These are phyloP conservation scores for Pseudozyma tsukubaensis DNA, from an alignment of 1,284 basidiomycete genomes.

Conservation along the genomic window DNA sequence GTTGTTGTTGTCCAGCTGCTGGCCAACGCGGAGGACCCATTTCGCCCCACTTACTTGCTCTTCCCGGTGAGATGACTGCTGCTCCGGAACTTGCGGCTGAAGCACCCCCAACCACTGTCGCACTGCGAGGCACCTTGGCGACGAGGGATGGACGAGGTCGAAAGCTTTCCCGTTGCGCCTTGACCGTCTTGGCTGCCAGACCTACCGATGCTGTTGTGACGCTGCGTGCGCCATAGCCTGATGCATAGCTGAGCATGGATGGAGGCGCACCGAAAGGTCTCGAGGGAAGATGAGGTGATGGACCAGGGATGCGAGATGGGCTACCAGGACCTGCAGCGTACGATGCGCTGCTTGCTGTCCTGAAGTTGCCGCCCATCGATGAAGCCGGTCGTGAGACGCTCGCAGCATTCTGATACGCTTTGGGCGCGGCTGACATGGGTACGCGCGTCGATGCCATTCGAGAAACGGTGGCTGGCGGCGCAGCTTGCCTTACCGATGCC, in stretches of 20 bases:
- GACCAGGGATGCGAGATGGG: constrained; percentile 45
- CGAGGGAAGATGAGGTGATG: constrained; percentile 13
- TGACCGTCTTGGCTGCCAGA: constrained; percentile 20
- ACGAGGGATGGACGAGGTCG: constrained; percentile 47
- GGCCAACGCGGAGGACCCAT: constrained; percentile 53
- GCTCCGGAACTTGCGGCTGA: constrained; percentile 3
- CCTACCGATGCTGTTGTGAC: constrained; percentile 26
- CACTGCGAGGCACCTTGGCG: constrained; percentile 33
- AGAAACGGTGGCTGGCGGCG: constrained; percentile 22
- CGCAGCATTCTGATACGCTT: constrained; percentile 21
- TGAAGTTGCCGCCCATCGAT: constrained; percentile 30
- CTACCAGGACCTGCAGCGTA: constrained; percentile 32
- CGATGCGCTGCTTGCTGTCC: constrained; percentile 36
- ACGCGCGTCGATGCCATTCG: constrained; percentile 32
- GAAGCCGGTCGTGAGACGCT: constrained; percentile 30
- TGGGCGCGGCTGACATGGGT: constrained; percentile 33
- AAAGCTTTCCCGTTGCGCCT: constrained; percentile 44
- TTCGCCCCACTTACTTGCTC: constrained; percentile 52
- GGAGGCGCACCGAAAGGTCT: constrained; percentile 25
- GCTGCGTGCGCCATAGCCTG: constrained; percentile 25
- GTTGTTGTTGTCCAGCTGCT: constrained; percentile 18
- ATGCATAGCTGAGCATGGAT: constrained; percentile 9
- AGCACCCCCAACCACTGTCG: constrained; percentile 25
- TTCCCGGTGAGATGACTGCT: constrained; percentile 30
- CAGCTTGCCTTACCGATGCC: constrained; percentile 20